These are phyloP conservation scores for Amaranthus palmeri DNA, from an alignment of 148 eudicot genomes.

Conservation along the genomic window DNA sequence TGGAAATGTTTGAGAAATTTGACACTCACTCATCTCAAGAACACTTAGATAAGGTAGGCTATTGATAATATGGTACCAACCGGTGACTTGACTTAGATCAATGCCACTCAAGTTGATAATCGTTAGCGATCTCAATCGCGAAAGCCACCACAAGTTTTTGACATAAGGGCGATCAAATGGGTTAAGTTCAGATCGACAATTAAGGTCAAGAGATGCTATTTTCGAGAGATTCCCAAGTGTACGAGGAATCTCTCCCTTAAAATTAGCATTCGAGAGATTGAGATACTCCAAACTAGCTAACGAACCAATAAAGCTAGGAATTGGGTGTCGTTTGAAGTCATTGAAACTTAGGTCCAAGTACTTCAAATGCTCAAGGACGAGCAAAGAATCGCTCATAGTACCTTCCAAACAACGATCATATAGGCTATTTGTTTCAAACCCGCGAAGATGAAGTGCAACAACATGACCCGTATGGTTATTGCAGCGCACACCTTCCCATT, in stretches of 20 bases:
- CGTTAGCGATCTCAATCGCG: neutral
- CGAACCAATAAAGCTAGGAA: conserved; percentile 5
- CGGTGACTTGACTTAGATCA: conserved; percentile 9
- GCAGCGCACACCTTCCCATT: conserved; percentile 18
- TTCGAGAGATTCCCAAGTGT: conserved; percentile 5
- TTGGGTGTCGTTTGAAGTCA: neutral
- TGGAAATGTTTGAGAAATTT: neutral
- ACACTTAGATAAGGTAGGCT: conserved; percentile 18
- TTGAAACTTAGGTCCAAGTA: conserved; percentile 14
- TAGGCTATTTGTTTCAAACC: neutral
- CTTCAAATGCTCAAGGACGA: conserved; percentile 3
- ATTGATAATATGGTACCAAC: conserved; percentile 5
- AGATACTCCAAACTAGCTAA: conserved; percentile 4
- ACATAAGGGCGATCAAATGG: conserved; percentile 6
- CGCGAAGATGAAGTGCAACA: conserved; percentile 12
- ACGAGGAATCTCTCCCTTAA: conserved; percentile 11
- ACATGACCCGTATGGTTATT: conserved; percentile 15
- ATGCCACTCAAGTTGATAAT: conserved; percentile 11
- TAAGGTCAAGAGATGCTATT: conserved; percentile 18
- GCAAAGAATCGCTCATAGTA: neutral
- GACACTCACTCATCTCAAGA: conserved; percentile 20
- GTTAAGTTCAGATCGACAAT: neutral
- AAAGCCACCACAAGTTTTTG: conserved; percentile 15
- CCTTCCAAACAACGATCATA: conserved; percentile 1
- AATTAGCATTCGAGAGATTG: conserved; percentile 17